These are phyloP conservation scores for Paramecium caudatum DNA, from an alignment of 73 alveolate species.

Conservation along the genomic window DNA sequence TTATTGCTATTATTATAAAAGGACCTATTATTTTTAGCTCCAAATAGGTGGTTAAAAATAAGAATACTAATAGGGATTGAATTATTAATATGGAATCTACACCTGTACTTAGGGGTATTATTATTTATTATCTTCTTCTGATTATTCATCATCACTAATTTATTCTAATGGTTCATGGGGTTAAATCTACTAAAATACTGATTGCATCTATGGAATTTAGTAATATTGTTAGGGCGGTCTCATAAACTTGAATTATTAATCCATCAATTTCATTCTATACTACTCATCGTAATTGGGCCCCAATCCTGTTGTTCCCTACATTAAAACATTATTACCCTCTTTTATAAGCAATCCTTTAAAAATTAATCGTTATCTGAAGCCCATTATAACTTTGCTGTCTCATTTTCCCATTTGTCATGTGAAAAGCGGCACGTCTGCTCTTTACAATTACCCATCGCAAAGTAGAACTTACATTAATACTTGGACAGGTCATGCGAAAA, in stretches of 20 bases:
- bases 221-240: too few species aligned
- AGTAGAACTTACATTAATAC: slow-evolving; percentile 56
- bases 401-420: slow-evolving; percentile 62
- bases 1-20: not conserved
- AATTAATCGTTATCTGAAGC: slow-evolving; percentile 53
- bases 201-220: too few species aligned
- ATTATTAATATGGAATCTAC: not conserved
- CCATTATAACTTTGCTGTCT: not conserved
- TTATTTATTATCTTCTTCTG: not conserved
- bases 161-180: too few species aligned
- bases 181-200: too few species aligned
- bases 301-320: slow-evolving; percentile 53
- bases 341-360: not conserved
- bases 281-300: slow-evolving; percentile 30
- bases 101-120: too few species aligned
- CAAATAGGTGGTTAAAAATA: not conserved
- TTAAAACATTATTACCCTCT: not conserved
- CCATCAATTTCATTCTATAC: slow-evolving; percentile 31
- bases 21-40: not conserved
- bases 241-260: too few species aligned
- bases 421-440: slow-evolving; percentile 34
- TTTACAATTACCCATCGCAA: slow-evolving; percentile 30
- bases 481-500: slow-evolving; percentile 59
- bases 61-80: not conserved
- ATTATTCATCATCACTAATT: slow-evolving; percentile 18